Percentiles rank a stretch among this genome's conserved stretches.
Evolutionary conservation across 148 eudicot genomes (phyloP).

Genomic region (Chenopodium formosanum): DNA sequence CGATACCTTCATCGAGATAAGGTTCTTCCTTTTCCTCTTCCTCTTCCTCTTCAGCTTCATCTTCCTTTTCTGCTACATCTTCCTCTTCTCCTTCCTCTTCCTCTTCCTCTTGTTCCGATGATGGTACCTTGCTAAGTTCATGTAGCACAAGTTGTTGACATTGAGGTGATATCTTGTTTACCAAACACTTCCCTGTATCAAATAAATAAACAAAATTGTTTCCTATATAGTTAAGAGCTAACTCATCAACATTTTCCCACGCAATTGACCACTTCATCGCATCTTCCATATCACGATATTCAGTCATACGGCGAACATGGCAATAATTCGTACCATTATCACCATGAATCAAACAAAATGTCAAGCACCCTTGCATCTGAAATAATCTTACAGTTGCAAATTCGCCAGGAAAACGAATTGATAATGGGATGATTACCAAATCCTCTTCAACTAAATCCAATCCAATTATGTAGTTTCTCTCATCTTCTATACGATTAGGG

Average conservation of each 20-base stretch:
- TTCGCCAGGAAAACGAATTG: not conserved
- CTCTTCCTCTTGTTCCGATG: too few species aligned
- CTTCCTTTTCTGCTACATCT: too few species aligned
- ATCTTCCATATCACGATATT: too few species aligned
- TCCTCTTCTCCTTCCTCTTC: too few species aligned
- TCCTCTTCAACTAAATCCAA: constrained; percentile 6
- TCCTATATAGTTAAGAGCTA: too few species aligned
- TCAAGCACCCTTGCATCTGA: constrained; percentile 11
- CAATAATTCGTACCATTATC: too few species aligned
- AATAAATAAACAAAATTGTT: not conserved
- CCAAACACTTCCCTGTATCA: constrained; percentile 16
- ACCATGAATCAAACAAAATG: not conserved
- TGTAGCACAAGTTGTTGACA: not conserved
- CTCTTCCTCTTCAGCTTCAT: too few species aligned
- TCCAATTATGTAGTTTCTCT: not conserved
- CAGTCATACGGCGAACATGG: too few species aligned
- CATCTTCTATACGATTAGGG: not conserved
- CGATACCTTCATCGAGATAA: not conserved
- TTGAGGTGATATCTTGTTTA: not conserved
- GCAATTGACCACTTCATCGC: too few species aligned
- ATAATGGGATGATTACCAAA: not conserved
- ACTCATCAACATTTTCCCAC: too few species aligned
- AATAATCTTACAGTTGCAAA: not conserved
- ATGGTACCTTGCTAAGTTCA: constrained; percentile 5
- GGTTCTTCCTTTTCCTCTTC: not conserved